A percentile compares a stretch with the other conserved stretches of the same genome.
These are phyloP conservation scores for Cryptosporidium ryanae DNA, from an alignment of 169 alveolate species.

Conservation along the genomic window DNA sequence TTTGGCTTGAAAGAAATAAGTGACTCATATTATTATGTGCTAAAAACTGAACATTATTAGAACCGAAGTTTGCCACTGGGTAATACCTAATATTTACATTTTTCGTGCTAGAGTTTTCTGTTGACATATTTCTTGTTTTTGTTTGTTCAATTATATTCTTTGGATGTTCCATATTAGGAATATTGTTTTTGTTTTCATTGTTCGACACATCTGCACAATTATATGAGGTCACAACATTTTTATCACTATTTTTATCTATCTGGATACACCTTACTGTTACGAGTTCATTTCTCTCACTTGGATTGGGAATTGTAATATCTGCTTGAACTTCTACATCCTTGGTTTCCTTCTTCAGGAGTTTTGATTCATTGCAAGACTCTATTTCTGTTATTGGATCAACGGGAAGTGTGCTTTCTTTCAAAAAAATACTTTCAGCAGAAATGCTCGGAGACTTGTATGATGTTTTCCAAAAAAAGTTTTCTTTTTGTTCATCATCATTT, in stretches of 20 bases:
- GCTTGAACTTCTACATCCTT: slow-evolving; percentile 55
- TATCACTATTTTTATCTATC: not conserved
- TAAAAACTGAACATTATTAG: no score
- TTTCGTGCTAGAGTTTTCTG: no score
- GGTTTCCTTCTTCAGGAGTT: not conserved
- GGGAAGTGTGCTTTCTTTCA: not conserved
- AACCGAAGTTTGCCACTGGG: no score
- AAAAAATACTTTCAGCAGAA: not conserved
- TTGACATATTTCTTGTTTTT: no score
- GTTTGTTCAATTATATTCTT: not conserved
- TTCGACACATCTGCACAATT: not conserved
- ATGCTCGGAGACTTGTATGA: slow-evolving; percentile 5
- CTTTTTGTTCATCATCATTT: not conserved
- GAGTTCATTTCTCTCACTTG: not conserved
- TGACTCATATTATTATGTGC: no score
- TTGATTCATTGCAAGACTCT: not conserved
- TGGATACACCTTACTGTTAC: not conserved
- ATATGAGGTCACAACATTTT: not conserved
- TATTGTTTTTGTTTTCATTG: not conserved
- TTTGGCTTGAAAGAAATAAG: no score
- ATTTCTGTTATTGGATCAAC: not conserved
- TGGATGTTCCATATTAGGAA: not conserved
- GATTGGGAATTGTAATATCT: not conserved
- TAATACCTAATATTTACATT: no score
- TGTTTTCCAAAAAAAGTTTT: slow-evolving; percentile 25